Evolutionary conservation across 306 rosid species (phyloP).

Genomic region (Cercis canadensis): DNA sequence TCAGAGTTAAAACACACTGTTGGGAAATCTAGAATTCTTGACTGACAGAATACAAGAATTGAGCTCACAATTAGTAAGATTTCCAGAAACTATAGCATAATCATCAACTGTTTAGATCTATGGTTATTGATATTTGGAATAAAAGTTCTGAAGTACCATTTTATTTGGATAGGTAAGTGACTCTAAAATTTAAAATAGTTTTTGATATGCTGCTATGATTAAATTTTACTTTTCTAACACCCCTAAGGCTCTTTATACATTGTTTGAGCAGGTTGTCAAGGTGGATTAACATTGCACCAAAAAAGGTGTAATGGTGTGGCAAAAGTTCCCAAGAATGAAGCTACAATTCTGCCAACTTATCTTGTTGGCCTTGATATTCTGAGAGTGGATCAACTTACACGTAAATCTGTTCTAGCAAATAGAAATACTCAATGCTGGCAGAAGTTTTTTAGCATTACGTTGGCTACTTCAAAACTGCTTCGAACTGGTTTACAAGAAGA

Average conservation of each 20-base stretch:
- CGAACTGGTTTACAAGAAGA: constrained; percentile 53
- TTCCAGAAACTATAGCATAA: not conserved
- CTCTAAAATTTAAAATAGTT: not conserved
- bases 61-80: not conserved
- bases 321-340: constrained; percentile 49
- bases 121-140: constrained; percentile 8
- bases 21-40: constrained; percentile 21
- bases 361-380: constrained; percentile 76
- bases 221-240: not conserved
- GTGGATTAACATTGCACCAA: constrained; percentile 44
- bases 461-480: constrained; percentile 65
- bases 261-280: constrained; percentile 55
- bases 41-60: constrained; percentile 4
- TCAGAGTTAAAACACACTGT: constrained; percentile 7
- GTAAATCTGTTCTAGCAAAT: constrained; percentile 54
- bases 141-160: not conserved
- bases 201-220: constrained; percentile 9
- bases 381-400: constrained; percentile 60
- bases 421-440: constrained; percentile 71
- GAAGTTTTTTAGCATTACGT: constrained; percentile 72
- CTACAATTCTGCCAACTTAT: constrained; percentile 65
- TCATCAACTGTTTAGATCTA: constrained; percentile 18
- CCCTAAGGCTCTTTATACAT: constrained; percentile 6
- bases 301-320: constrained; percentile 47
- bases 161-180: not conserved